These are phyloP conservation scores for Scutellaria minor DNA, from an alignment of 257 asterid genomes.

Conservation along the genomic window DNA sequence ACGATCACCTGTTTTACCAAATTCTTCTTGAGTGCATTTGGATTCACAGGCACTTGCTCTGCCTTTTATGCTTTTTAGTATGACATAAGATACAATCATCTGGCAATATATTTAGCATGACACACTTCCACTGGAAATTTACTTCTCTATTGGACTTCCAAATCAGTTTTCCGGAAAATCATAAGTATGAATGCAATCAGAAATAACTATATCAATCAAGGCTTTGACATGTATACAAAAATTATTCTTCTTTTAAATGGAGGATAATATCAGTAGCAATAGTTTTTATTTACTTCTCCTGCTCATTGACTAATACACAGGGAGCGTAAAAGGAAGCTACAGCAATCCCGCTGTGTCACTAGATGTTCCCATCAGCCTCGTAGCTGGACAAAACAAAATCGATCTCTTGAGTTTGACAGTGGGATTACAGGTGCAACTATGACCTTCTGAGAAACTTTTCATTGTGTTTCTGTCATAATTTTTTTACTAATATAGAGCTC, in stretches of 20 bases:
- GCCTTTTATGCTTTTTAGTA: slow-evolving; percentile 42
- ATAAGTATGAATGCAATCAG: background rate
- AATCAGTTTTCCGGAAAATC: background rate
- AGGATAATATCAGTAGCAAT: background rate
- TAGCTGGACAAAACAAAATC: slow-evolving; percentile 56
- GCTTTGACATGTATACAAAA: background rate
- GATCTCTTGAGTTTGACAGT: slow-evolving; percentile 83
- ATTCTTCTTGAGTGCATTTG: background rate
- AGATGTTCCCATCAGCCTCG: slow-evolving; percentile 61
- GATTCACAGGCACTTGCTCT: slow-evolving; percentile 46
- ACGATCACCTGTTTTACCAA: background rate
- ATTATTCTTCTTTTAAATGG: background rate
- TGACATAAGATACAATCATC: background rate
- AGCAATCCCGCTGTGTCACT: slow-evolving; percentile 48
- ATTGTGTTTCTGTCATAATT: background rate
- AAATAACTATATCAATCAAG: background rate
- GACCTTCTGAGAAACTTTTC: slow-evolving; percentile 6
- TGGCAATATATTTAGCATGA: background rate
- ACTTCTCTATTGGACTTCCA: background rate
- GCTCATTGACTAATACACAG: slow-evolving; percentile 34
- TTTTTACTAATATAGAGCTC: slow-evolving; percentile 31
- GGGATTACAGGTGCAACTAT: slow-evolving; percentile 70
- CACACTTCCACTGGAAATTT: background rate
- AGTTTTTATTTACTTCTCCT: background rate
- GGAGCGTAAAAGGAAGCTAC: slow-evolving; percentile 59